Conservation (phyloP, 768 basidiomycete genomes). For the Calocybe indica region DNA sequence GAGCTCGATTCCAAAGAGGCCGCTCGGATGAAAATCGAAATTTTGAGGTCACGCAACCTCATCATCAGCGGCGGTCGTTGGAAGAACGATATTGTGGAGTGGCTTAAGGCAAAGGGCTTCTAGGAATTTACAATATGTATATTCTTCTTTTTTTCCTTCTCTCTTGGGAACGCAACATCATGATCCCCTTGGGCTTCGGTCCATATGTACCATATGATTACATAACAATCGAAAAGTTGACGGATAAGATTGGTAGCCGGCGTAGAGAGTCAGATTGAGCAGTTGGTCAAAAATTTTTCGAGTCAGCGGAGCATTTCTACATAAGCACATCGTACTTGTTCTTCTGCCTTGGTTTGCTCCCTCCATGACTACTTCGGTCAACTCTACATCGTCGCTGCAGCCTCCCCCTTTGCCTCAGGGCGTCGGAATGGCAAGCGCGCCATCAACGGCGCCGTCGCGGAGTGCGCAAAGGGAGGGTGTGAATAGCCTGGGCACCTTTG, state of each 20-base stretch:
- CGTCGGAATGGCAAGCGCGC: conserved; percentile 32
- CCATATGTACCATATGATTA: too few relatives aligned
- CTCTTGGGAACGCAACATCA: neutral
- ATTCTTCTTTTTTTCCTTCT: conserved; percentile 4
- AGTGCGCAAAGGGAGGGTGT: conserved; percentile 45
- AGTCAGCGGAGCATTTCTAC: too few relatives aligned
- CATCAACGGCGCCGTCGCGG: conserved; percentile 47
- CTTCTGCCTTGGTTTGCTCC: neutral
- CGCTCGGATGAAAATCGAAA: conserved; percentile 40
- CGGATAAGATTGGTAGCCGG: too few relatives aligned
- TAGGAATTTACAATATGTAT: conserved; percentile 19
- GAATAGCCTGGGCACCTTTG: conserved; percentile 67
- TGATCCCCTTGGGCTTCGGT: too few relatives aligned
- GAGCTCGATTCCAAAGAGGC: conserved; percentile 37
- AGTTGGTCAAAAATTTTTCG: neutral
- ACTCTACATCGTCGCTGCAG: conserved; percentile 22
- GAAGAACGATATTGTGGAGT: conserved; percentile 55
- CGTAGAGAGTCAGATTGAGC: too few relatives aligned
- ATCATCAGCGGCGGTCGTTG: conserved; percentile 57
- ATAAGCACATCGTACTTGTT: conserved; percentile 6
- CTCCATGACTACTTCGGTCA: conserved; percentile 21
- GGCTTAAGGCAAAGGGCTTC: conserved; percentile 64
- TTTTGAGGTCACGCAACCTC: conserved; percentile 45
- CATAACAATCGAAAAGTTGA: too few relatives aligned
- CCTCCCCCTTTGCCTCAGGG: conserved; percentile 30